phyloP scores from a whole-genome alignment of 805 yeast genomes.

The Lipomyces mesembrius region DNA sequence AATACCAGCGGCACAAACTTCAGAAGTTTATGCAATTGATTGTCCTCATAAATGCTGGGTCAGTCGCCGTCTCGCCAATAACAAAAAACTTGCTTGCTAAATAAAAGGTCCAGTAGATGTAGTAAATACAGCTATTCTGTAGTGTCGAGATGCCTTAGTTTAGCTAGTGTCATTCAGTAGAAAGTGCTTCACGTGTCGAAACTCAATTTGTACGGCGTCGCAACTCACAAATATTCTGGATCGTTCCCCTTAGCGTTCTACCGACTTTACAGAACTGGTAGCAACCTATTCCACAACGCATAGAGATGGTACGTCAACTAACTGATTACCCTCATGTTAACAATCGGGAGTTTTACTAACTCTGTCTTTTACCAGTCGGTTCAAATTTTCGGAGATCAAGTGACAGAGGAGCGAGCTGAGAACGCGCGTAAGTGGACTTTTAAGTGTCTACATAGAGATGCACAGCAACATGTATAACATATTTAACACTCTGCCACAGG shows the following conservation, averaged over 20 bases:
- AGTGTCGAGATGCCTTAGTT: too few species aligned
- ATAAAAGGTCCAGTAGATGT: background rate
- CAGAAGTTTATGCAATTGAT: too few species aligned
- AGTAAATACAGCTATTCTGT: too few species aligned
- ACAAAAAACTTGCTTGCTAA: background rate
- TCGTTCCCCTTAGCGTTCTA: background rate
- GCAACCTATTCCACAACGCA: background rate
- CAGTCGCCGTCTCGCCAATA: background rate
- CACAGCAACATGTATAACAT: background rate
- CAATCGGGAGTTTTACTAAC: background rate
- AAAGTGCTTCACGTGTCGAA: too few species aligned
- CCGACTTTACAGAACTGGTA: background rate
- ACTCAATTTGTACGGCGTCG: background rate
- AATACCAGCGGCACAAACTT: too few species aligned
- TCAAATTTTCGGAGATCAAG: slow-evolving; percentile 95
- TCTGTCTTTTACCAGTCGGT: slow-evolving; percentile 58
- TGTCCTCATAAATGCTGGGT: too few species aligned
- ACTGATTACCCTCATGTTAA: background rate
- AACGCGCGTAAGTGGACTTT: slow-evolving; percentile 69
- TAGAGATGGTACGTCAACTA: background rate
- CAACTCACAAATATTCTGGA: background rate
- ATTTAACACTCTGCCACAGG: slow-evolving; percentile 26
- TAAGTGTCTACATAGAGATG: background rate
- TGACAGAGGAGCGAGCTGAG: slow-evolving; percentile 96
- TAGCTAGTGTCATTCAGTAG: too few species aligned